Evolutionary conservation across 176 grass and related monocot species (phyloP), one percentile per base, ranked within the genome.

Genomic region (Aegilops umbellulata): DNA sequence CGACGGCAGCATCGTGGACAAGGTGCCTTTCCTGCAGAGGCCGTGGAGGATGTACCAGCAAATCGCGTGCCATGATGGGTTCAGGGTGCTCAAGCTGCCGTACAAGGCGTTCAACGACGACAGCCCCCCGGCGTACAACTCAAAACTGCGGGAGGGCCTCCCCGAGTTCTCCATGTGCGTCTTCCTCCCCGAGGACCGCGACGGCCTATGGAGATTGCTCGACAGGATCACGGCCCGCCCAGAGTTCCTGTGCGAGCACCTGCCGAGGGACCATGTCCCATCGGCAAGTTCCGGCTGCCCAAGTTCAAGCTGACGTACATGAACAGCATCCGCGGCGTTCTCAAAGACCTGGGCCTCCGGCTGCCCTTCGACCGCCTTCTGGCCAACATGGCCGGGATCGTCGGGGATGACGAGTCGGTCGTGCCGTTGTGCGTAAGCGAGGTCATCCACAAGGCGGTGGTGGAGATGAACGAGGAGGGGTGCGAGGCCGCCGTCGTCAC

Each of bases 391-490:
- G 13, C 70, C 0, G 77, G 62, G 26, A 90, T 90, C n/a, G 42
- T 62, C 8, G 9, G 39, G 19, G 44, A 11, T 2, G 8, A 26
- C 0, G 12, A n/a, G 3, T 3, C 16, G 9, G 13, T 14, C 12
- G 13, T 16, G 19, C 27, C 49, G 4, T 12, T 65, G 19, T 80
- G 25, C 24, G 70, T 81, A 1, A n/a, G 44, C 30, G 32, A 4
- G 6, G 29, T 84, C 4, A 22, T 71, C 22, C 87, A 89, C 81
- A 89, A 74, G 27, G 66, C 79, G 8, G 65, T 71, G 25, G 32
- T 90, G 16, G 83, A 86, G 30, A 36, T 90, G 66, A 69, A 84
- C 10, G 87, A 89, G 65, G 75, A 80, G 60, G 87, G 81, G 0
- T 84, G 74, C 19, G 29, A 64, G 34, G 76, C 81, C 14, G 74